A percentile compares a stretch with the other conserved stretches of the same genome.
Conservation (phyloP, 2,329 filamentous ascomycete species). For the Fusarium sambucinum region DNA sequence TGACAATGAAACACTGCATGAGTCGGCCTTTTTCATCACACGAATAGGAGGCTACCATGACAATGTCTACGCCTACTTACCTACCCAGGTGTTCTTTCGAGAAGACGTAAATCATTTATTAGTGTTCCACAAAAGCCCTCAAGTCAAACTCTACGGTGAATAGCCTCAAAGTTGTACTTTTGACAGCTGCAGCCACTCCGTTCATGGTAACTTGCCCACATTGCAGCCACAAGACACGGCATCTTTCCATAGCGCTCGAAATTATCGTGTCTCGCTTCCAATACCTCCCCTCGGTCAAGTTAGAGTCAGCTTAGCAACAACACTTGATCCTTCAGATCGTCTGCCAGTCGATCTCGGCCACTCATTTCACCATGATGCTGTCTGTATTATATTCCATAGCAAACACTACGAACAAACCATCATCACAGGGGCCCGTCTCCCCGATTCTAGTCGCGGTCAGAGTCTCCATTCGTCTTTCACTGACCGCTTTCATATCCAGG, state of each 20-base stretch:
- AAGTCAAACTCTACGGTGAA: slow-evolving; percentile 10
- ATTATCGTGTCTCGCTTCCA: slow-evolving; percentile 5
- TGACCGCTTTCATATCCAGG: not conserved
- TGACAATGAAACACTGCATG: slow-evolving; percentile 16
- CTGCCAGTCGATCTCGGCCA: not conserved
- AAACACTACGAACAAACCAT: not conserved
- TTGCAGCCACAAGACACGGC: slow-evolving; percentile 1
- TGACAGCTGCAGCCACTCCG: slow-evolving; percentile 11
- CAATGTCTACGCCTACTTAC: not conserved
- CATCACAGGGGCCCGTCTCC: not conserved
- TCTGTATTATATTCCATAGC: not conserved
- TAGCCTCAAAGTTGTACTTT: slow-evolving; percentile 12
- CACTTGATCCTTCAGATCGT: not conserved
- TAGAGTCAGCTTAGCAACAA: not conserved
- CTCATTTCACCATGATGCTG: not conserved
- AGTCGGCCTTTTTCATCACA: slow-evolving; percentile 14
- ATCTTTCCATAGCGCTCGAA: not conserved
- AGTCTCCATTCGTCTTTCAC: not conserved
- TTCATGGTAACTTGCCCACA: not conserved
- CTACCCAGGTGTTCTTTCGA: not conserved
- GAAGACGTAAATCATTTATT: not conserved
- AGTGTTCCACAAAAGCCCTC: slow-evolving; percentile 8
- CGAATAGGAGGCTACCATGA: not conserved
- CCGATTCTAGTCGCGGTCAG: not conserved
- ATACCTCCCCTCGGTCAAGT: slow-evolving; percentile 5